Conservation (phyloP, 805 yeast species). For the Priceomyces medius region DNA sequence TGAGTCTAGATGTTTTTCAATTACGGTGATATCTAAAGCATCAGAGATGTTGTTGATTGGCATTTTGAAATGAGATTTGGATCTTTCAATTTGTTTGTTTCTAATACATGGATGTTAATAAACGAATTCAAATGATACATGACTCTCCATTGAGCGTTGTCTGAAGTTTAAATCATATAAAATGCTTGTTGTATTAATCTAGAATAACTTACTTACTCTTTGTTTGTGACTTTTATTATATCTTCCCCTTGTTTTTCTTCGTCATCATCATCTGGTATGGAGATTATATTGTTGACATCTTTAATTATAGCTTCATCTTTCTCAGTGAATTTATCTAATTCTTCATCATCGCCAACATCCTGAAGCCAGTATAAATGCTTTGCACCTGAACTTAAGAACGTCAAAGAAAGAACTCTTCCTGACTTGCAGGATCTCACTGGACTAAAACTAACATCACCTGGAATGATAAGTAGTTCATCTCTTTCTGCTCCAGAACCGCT, state of each 20-base stretch:
- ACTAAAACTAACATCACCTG: slow-evolving; percentile 82
- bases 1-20: slow-evolving; percentile 32
- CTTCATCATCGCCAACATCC: slow-evolving; percentile 65
- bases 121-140: neutral
- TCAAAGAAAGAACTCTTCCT: slow-evolving; percentile 74
- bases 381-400: slow-evolving; percentile 63
- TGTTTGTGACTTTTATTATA: slow-evolving; percentile 7
- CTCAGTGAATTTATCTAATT: slow-evolving; percentile 52
- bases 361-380: slow-evolving; percentile 73
- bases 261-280: slow-evolving; percentile 32
- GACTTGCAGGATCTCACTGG: slow-evolving; percentile 66
- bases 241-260: slow-evolving; percentile 12
- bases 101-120: neutral
- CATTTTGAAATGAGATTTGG: slow-evolving; percentile 5
- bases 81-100: neutral
- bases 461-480: slow-evolving; percentile 70
- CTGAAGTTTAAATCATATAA: slow-evolving; percentile 2
- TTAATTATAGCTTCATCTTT: slow-evolving; percentile 53
- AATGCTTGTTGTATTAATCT: slow-evolving; percentile 4
- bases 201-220: slow-evolving; percentile 16
- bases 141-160: neutral
- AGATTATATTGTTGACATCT: slow-evolving; percentile 48
- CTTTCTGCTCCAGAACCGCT: slow-evolving; percentile 41
- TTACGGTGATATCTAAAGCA: slow-evolving; percentile 28
- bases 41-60: slow-evolving; percentile 35